A percentile compares a stretch with the other conserved stretches of the same genome.
Evolutionary conservation across 2,329 filamentous ascomycete genomes (phyloP).

Genomic region (Fusarium haematococcum): DNA sequence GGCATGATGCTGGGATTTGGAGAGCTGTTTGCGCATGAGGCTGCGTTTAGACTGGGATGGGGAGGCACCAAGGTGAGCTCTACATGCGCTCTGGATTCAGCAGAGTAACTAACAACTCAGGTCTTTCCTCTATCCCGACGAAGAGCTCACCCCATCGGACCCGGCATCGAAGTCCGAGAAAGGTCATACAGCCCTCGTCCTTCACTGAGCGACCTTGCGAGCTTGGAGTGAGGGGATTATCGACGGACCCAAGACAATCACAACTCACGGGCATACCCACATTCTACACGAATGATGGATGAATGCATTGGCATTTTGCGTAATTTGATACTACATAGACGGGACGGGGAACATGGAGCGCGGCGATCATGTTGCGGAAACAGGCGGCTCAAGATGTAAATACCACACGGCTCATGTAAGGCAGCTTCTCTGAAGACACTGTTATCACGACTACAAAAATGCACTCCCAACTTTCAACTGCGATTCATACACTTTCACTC

Average conservation of each 20-base stretch:
- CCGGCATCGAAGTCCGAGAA: conserved; percentile 84
- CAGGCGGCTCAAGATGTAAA: conserved; percentile 37
- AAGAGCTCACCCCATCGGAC: conserved; percentile 76
- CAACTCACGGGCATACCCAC: background rate
- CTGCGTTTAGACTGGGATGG: conserved; percentile 94
- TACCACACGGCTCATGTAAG: conserved; percentile 19
- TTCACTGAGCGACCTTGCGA: conserved; percentile 74
- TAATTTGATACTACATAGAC: conserved; percentile 43
- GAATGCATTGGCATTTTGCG: conserved; percentile 37
- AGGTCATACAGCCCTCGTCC: conserved; percentile 66
- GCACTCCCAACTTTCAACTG: background rate
- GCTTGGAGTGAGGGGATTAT: conserved; percentile 67
- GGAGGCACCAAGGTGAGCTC: conserved; percentile 83
- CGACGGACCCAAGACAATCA: background rate
- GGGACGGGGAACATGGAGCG: conserved; percentile 26
- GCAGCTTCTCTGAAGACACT: background rate
- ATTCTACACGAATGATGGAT: conserved; percentile 4
- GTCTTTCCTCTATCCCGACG: conserved; percentile 71
- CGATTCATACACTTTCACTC: background rate
- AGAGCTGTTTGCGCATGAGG: conserved; percentile 95
- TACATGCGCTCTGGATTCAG: background rate
- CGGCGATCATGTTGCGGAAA: conserved; percentile 21
- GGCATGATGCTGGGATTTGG: conserved; percentile 98
- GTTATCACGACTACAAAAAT: background rate
- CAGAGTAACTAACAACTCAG: conserved; percentile 49